A percentile compares a stretch with the other conserved stretches of the same genome.
Evolutionary conservation across 768 basidiomycete genomes (phyloP).

Genomic region (Rhodotorula toruloides): DNA sequence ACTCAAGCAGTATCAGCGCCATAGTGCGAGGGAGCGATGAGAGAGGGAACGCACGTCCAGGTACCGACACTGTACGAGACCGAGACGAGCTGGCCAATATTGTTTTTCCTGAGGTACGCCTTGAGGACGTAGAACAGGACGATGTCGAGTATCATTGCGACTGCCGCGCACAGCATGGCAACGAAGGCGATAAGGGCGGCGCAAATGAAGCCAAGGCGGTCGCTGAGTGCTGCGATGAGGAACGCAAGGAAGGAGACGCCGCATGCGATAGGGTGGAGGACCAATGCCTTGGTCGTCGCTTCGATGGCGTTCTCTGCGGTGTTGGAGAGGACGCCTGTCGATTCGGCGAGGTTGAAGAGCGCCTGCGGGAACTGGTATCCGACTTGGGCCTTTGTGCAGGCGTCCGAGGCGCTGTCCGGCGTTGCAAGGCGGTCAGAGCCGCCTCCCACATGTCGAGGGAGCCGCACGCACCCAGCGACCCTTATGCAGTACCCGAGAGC

Average conservation of each 20-base stretch:
- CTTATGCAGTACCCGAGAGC: slow-evolving; percentile 17
- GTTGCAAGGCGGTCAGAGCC: neutral
- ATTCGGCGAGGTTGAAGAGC: neutral
- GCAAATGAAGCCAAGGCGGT: slow-evolving; percentile 46
- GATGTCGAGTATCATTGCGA: too few relatives aligned
- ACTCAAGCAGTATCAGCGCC: neutral
- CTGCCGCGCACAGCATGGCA: too few relatives aligned
- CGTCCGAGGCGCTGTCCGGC: slow-evolving; percentile 12
- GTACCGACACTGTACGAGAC: slow-evolving; percentile 5
- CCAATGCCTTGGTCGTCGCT: slow-evolving; percentile 43
- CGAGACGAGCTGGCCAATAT: neutral
- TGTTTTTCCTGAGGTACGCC: slow-evolving; percentile 1
- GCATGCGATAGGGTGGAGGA: slow-evolving; percentile 46
- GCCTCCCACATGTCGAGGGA: neutral
- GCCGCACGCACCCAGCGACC: neutral
- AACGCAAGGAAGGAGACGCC: slow-evolving; percentile 46
- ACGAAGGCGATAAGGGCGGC: slow-evolving; percentile 43
- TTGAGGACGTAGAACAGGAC: slow-evolving; percentile 45
- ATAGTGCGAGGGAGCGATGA: too few relatives aligned
- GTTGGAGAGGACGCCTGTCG: slow-evolving; percentile 2
- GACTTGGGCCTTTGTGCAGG: neutral
- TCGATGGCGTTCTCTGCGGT: slow-evolving; percentile 18
- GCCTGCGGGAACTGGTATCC: slow-evolving; percentile 19
- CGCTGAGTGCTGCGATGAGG: slow-evolving; percentile 44
- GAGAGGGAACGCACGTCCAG: slow-evolving; percentile 12